Conservation (phyloP, 2,329 filamentous ascomycete genomes). For the Lasiodiplodia theobromae region DNA sequence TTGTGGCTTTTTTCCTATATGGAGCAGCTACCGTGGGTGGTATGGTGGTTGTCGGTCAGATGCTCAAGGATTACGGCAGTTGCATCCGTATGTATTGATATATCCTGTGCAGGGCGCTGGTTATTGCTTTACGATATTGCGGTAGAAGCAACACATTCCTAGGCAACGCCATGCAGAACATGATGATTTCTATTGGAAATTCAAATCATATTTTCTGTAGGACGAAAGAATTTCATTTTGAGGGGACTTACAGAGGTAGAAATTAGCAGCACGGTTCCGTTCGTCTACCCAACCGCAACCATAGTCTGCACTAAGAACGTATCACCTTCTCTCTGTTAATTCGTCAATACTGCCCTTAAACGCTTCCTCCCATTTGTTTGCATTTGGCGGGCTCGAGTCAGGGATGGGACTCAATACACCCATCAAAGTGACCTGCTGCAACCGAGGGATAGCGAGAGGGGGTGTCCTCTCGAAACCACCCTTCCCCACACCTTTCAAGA, state of each 20-base stretch:
- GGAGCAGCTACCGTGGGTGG: not conserved
- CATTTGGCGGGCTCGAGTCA: constrained; percentile 21
- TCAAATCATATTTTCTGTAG: no score
- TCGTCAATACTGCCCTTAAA: not conserved
- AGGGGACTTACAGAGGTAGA: no score
- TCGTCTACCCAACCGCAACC: not conserved
- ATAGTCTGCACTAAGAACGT: not conserved
- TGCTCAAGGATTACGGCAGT: not conserved
- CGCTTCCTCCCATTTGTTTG: not conserved
- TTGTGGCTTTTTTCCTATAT: not conserved
- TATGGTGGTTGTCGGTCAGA: not conserved
- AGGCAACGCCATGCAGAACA: no score
- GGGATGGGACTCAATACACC: constrained; percentile 25
- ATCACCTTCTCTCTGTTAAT: not conserved
- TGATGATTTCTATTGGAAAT: no score
- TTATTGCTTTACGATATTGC: no score
- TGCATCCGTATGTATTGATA: not conserved
- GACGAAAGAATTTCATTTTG: no score
- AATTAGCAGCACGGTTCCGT: no score
- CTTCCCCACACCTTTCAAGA: constrained; percentile 2
- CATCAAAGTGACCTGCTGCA: constrained; percentile 27
- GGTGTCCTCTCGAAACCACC: not conserved
- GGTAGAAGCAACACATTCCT: no score
- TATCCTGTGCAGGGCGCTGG: no score
- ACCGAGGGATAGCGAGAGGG: constrained; percentile 11